Base-by-base conservation (phyloP, 331 rosid species). In the Phaseolus coccineus region DNA sequence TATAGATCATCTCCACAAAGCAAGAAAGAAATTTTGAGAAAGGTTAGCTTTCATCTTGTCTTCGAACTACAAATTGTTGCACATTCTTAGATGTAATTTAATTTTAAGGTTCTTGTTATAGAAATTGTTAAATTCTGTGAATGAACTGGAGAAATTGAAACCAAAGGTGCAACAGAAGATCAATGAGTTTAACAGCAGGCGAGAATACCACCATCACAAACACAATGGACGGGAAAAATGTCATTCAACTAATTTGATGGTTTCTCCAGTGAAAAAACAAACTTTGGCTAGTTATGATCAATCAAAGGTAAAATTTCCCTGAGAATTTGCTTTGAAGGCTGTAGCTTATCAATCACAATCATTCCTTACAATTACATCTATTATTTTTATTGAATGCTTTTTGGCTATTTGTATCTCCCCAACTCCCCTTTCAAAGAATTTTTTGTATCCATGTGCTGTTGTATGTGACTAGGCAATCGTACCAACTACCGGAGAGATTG, bases 81-180 rank as follows among this genome's bases (percentile, higher is more conserved):
- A 39, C 24, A 5, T 59, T 74, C 63, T 55, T 19, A 46, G 69
- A 59, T 75, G 73, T 67, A 27, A 53, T 31, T 50, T 84, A 69
- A 85, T 65, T 77, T 74, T 53, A 1, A 47, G 57, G 69, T 73
- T 69, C 74, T 77, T 80, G 63, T 53, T 84, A 55, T 70, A 92
- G 97, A 87, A 62, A 85, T 76, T 92, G 77, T 70, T 92, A 69
- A 14, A 25, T 86, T 84, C 93, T 50, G 35, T 92, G 69, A 83
- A 39, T 77, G 97, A 92, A 82, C 91, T 92, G 82, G 97, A 92
- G 86, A 73, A 81, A 48, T 82, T 90, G 87, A 90, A 92, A 83
- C 93, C 97, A 42, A 78, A 74, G 69, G 97, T 92, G 57, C 89
- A 84, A 48, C 85, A 76, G 86, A 92, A 86, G 95, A 80, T 78